phyloP scores from a whole-genome alignment of 2,329 filamentous ascomycete genomes.

The Apiospora phragmitis region DNA sequence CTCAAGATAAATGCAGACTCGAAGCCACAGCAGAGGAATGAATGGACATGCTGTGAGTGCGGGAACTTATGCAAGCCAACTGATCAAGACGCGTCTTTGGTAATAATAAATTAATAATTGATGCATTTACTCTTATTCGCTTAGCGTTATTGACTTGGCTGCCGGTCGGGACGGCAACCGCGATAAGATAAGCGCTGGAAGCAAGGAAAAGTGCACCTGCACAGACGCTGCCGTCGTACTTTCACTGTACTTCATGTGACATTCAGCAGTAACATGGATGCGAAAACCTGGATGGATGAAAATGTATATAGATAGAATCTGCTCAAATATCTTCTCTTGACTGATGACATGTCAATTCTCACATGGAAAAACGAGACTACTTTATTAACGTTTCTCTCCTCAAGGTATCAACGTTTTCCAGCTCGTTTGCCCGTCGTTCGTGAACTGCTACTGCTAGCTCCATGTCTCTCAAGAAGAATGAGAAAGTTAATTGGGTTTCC shows the following conservation, averaged over 20 bases:
- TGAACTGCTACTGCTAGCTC: background rate
- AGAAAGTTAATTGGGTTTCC: background rate
- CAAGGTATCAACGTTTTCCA: background rate
- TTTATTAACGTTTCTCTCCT: background rate
- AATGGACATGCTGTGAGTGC: background rate
- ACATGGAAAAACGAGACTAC: background rate
- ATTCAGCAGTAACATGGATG: background rate
- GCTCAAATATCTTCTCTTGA: background rate
- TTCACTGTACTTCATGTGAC: background rate
- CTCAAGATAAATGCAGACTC: background rate
- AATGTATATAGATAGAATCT: background rate
- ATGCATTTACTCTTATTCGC: background rate
- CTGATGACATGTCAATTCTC: background rate
- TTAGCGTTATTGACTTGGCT: background rate
- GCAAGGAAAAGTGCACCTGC: background rate
- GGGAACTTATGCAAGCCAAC: slow-evolving; percentile 3
- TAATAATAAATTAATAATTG: background rate
- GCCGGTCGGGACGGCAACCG: background rate
- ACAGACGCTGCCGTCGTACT: background rate
- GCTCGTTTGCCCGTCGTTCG: background rate
- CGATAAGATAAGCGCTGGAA: slow-evolving; percentile 3
- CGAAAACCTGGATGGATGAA: background rate
- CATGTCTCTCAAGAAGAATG: background rate
- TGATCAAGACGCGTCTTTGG: background rate
- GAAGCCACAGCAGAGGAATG: background rate